Evolutionary conservation across 257 asterid genomes (phyloP), one percentile per base, ranked within the genome.

Genomic region (Scutellaria galericulata): DNA sequence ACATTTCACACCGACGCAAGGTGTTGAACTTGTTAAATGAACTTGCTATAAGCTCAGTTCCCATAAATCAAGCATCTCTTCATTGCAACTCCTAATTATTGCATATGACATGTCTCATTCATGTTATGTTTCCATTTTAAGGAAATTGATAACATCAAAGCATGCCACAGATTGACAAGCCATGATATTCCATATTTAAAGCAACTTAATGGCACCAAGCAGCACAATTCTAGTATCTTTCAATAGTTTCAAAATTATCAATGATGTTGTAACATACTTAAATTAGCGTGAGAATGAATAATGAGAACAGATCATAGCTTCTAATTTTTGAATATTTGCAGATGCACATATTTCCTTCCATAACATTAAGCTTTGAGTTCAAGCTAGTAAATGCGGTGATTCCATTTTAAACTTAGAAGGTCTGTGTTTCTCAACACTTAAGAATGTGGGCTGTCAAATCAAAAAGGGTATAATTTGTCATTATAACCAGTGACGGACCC

Each of bases 391-490:
- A 74, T 12, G 37, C 24, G 12, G 12, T 20, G 12, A 56, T 40
- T 51, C 18, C 8, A 22, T 42, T 48, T 42, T 4, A 51, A 40
- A 55, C 41, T 67, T 9, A 46, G 37, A 6, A 24, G 18, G 50
- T 41, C 27, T 37, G 27, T 56, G 57, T 57, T 55, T 35, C 11
- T 7, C 13, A 47, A 69, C 40, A 47, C 45, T 61, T 40, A 37
- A n/a, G 70, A 20, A 20, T 22, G 44, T 61, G 27, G 10, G 42
- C 63, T 35, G 18, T 40, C 53, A 54, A 55, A 65, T 7, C 5
- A n/a, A 57, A 66, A 12, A 46, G 48, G 56, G 27, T 52, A 61
- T 68, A 9, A 24, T 48, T 22, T 42, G 58, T 50, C 45, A 24
- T 15, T 20, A 7, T 7, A 37, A 42, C 22, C n/a, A n/a, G n/a